Percentiles rank a stretch among this genome's conserved stretches.
phyloP scores from a whole-genome alignment of 805 yeast species.

The Ogataea saltuana region DNA sequence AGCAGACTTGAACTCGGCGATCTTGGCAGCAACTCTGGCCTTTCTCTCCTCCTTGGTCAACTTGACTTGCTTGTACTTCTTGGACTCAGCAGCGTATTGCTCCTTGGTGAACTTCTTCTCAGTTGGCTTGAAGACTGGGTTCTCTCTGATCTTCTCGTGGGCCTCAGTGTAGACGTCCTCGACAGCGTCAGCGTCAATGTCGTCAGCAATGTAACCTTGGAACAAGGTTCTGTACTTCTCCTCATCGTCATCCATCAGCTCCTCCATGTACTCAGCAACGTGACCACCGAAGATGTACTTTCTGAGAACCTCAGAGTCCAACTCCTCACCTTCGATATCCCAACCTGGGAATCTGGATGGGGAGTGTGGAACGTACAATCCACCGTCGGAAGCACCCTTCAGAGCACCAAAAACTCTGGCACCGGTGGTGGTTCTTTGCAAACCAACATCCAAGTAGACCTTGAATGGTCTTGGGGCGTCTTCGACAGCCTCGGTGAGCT shows the following conservation, averaged over 20 bases:
- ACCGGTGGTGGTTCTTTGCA: constrained; percentile 99
- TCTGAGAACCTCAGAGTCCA: constrained; percentile 96
- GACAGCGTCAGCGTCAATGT: constrained; percentile 92
- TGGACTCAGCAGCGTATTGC: constrained; percentile 95
- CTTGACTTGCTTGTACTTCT: constrained; percentile 86
- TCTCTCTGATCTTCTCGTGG: constrained; percentile 93
- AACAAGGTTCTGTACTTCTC: constrained; percentile 96
- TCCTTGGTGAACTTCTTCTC: constrained; percentile 94
- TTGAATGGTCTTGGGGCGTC: constrained; percentile 99
- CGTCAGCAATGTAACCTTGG: constrained; percentile 96
- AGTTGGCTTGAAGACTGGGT: constrained; percentile 88
- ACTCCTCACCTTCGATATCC: constrained; percentile 98
- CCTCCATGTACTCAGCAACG: constrained; percentile 99
- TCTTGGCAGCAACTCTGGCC: constrained; percentile 88
- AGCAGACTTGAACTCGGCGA: constrained; percentile 79
- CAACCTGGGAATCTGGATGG: constrained; percentile 99
- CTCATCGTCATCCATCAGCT: constrained; percentile 99
- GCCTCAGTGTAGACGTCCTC: constrained; percentile 96
- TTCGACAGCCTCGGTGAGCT: constrained; percentile 98
- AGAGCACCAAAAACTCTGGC: constrained; percentile 99
- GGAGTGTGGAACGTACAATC: constrained; percentile 98
- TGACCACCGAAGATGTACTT: constrained; percentile 99
- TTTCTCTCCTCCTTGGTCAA: constrained; percentile 89
- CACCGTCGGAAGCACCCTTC: constrained; percentile 99
- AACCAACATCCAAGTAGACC: constrained; percentile 98